Evolutionary conservation across 2,329 filamentous ascomycete genomes (phyloP), one percentile per base, ranked within the genome.

Genomic region (Diaporthe helianthi): DNA sequence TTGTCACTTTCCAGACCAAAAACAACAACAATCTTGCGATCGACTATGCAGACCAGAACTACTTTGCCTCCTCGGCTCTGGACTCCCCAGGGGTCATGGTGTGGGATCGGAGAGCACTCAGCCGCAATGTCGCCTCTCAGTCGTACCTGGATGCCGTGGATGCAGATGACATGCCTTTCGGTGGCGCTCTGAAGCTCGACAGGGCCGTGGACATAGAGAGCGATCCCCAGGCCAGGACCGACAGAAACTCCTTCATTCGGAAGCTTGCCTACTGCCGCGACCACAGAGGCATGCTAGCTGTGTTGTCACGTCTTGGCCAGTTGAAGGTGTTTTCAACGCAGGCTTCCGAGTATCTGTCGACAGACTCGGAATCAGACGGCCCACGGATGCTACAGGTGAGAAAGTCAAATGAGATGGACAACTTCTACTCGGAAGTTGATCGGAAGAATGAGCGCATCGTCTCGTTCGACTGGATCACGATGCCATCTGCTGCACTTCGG

Each of bases 11-110:
- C 72, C 86, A 86, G 71, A 91, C 89, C 4, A 88, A 87, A 73
- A 90, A 88, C 74, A 90, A 89, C 77, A 91, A 91, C 74, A 91
- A 91, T 72, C 78, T 96, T 67, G 87, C 92, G 19, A 92, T 96
- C 71, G 92, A 96, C 80, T 92, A 92, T 71, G 83, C 89, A 26
- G 92, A 97, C 74, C 89, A 91, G 73, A 94, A 96, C 74, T 95
- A 94, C 78, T 95, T 96, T 80, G 90, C 93, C 1, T 94, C 93
- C 1, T 93, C 92, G 17, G 90, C 91, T 3, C 82, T 93, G 15
- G 92, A 93, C 69, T 90, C 93, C 61, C 90, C 92, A 0, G 89
- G 89, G 9, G 85, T 95, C 64, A 90, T 91, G 77, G 85, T 95
- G 38, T 95, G 92, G 92, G 92, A 95, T 76, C 88, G 90, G 31